These are phyloP conservation scores for Gypsophila paniculata DNA, from an alignment of 179 eudicot genomes.

Conservation along the genomic window DNA sequence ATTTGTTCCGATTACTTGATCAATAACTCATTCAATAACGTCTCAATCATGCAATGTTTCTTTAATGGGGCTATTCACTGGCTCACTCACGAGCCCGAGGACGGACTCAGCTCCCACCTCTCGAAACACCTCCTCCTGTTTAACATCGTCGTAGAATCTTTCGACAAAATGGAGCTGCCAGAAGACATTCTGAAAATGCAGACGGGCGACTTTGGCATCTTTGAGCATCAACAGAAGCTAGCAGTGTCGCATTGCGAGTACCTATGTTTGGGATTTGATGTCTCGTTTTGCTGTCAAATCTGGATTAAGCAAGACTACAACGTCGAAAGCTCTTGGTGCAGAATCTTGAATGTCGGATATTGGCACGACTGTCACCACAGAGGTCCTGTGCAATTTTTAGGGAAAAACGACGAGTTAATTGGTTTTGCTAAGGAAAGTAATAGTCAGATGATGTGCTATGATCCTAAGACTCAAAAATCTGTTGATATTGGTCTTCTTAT, in stretches of 20 bases:
- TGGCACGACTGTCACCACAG: too few species aligned
- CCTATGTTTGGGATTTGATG: too few species aligned
- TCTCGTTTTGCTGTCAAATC: not conserved
- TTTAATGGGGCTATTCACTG: slow-evolving; percentile 5
- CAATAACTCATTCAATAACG: not conserved
- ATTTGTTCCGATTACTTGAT: not conserved
- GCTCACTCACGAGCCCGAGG: not conserved
- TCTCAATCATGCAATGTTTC: not conserved
- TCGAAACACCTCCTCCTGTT: slow-evolving; percentile 1
- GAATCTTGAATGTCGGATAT: not conserved
- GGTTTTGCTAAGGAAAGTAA: not conserved
- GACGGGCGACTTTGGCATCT: not conserved
- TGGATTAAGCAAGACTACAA: slow-evolving; percentile 10
- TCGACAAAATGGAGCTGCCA: slow-evolving; percentile 5
- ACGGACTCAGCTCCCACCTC: not conserved
- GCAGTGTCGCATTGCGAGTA: not conserved
- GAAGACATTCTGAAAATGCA: not conserved
- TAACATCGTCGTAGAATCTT: not conserved
- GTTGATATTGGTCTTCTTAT: not conserved
- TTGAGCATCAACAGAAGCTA: slow-evolving; percentile 6
- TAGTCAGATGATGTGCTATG: not conserved
- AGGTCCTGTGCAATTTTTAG: not conserved
- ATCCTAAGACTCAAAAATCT: not conserved
- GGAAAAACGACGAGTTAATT: not conserved
- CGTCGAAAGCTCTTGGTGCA: slow-evolving; percentile 2